Conservation (phyloP, 176 grass and related monocot genomes). For the Guadua angustifolia region DNA sequence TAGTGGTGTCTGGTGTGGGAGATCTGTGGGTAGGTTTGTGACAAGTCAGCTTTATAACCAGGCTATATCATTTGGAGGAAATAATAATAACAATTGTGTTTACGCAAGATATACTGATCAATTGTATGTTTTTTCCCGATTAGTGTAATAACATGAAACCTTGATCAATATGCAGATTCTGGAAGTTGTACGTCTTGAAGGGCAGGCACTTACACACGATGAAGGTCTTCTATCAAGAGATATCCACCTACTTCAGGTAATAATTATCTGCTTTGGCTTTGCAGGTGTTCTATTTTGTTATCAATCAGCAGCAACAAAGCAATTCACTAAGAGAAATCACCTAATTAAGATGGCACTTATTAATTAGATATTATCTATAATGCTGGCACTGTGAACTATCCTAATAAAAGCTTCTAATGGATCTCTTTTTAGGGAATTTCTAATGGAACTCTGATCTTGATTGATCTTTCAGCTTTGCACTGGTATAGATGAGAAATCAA, state of each 20-base stretch:
- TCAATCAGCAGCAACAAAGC: background rate
- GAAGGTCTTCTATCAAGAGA: constrained; percentile 78
- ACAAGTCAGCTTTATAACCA: constrained; percentile 7
- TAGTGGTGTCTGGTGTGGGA: background rate
- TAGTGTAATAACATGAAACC: background rate
- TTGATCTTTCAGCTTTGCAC: constrained; percentile 87
- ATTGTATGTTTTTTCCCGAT: constrained; percentile 15
- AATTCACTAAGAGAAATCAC: background rate
- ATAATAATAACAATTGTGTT: background rate
- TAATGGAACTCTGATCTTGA: constrained; percentile 8
- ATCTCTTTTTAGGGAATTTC: background rate
- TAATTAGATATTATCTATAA: background rate
- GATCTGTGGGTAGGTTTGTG: constrained; percentile 1
- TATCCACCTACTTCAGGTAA: constrained; percentile 94
- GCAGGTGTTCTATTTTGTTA: constrained; percentile 17
- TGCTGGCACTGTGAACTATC: background rate
- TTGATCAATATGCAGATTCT: constrained; percentile 62
- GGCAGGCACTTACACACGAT: constrained; percentile 72
- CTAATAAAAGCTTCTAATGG: background rate
- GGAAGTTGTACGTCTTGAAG: constrained; percentile 96
- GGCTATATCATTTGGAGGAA: constrained; percentile 12
- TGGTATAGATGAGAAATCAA: constrained; percentile 90
- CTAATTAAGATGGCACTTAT: background rate
- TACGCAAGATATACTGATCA: background rate
- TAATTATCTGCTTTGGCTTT: constrained; percentile 4